These are phyloP conservation scores for Ophidiomyces ophidiicola DNA, from an alignment of 2,329 filamentous ascomycete species.

Conservation along the genomic window DNA sequence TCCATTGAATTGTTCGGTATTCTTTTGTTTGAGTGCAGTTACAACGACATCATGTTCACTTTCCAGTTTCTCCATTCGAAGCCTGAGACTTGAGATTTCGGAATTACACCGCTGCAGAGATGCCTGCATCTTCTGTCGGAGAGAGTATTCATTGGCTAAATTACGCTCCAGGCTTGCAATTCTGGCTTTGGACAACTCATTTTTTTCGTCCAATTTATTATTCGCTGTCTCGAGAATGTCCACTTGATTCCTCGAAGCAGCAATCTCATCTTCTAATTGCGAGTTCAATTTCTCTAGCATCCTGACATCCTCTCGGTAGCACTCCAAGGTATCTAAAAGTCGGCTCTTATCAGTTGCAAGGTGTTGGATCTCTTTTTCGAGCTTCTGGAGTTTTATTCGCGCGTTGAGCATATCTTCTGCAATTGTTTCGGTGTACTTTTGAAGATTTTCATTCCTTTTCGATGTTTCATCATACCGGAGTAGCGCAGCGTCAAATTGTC, in stretches of 20 bases:
- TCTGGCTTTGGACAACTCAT: conserved; percentile 22
- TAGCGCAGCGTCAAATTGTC: conserved; percentile 35
- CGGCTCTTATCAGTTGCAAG: conserved; percentile 32
- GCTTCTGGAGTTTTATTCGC: conserved; percentile 32
- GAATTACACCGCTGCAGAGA: conserved; percentile 27
- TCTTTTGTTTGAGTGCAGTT: conserved; percentile 18
- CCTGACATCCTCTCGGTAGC: conserved; percentile 34
- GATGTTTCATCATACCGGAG: conserved; percentile 28
- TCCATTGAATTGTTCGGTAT: conserved; percentile 18
- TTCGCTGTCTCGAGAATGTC: conserved; percentile 26
- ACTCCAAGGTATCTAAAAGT: conserved; percentile 32
- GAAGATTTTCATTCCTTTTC: conserved; percentile 28
- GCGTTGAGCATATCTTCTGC: conserved; percentile 35
- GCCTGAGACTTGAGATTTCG: conserved; percentile 27
- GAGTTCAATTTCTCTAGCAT: conserved; percentile 33
- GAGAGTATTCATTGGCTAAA: conserved; percentile 24
- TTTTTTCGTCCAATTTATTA: conserved; percentile 28
- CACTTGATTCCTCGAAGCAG: conserved; percentile 22
- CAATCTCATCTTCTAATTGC: conserved; percentile 30
- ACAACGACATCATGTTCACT: conserved; percentile 21
- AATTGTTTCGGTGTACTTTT: conserved; percentile 31
- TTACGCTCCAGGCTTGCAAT: conserved; percentile 27
- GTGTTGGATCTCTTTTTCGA: conserved; percentile 32
- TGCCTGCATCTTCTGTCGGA: conserved; percentile 26
- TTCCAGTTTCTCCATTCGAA: conserved; percentile 26